A percentile compares a stretch with the other conserved stretches of the same genome.
phyloP scores from a whole-genome alignment of 331 rosid species.

The Rhamnella rubrinervis region DNA sequence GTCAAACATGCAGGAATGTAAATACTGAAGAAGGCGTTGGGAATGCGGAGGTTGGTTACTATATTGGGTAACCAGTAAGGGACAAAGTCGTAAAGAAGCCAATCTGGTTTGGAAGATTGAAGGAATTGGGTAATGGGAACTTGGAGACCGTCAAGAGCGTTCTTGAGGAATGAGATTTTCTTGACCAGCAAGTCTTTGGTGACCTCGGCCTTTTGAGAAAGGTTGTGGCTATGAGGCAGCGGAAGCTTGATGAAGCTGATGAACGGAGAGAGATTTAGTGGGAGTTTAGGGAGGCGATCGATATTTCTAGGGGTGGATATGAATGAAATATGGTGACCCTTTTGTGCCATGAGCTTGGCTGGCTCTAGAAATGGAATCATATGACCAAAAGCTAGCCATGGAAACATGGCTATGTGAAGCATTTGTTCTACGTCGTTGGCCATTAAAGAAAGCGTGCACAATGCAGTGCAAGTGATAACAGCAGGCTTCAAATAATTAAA shows the following conservation, averaged over 20 bases:
- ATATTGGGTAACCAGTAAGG: constrained; percentile 14
- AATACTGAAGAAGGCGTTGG: constrained; percentile 13
- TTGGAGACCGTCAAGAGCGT: constrained; percentile 17
- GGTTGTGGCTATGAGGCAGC: background rate
- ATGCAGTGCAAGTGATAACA: background rate
- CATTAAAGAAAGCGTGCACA: background rate
- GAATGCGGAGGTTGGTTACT: constrained; percentile 1
- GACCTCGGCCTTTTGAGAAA: constrained; percentile 34
- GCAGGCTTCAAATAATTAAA: too few relatives aligned
- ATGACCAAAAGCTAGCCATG: constrained; percentile 29
- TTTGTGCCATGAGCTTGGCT: constrained; percentile 26
- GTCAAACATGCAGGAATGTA: background rate
- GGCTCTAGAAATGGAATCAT: constrained; percentile 18
- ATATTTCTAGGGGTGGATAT: constrained; percentile 30
- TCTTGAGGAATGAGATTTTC: constrained; percentile 10
- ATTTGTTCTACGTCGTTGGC: background rate
- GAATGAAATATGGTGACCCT: constrained; percentile 24
- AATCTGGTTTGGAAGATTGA: constrained; percentile 15
- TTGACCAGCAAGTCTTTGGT: constrained; percentile 22
- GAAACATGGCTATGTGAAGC: constrained; percentile 29
- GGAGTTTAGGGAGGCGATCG: constrained; percentile 28
- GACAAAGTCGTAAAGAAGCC: constrained; percentile 26
- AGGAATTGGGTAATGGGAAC: constrained; percentile 20
- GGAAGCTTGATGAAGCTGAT: constrained; percentile 25
- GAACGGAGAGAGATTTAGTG: constrained; percentile 5